Base-by-base conservation (phyloP, 2,329 filamentous ascomycete species). In the Calonectria hawksworthii region DNA sequence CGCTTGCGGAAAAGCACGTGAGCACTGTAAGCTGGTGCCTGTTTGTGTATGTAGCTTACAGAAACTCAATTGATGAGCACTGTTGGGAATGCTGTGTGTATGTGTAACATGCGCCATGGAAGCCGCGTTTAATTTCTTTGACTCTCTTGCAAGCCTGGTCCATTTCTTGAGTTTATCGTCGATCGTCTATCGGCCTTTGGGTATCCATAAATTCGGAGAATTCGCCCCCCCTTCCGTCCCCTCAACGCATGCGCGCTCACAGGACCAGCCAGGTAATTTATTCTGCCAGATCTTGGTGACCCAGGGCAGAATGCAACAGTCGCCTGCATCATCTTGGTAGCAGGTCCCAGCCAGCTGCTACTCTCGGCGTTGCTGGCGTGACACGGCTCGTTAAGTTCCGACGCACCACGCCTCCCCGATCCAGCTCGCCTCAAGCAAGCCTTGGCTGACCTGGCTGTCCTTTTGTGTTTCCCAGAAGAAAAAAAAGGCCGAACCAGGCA, bases 321-420 rank as follows among this genome's bases (percentile, higher is more conserved):
- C 41, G 50, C 75, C 47, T 76, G 73, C 76, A 68, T 70, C 50
- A 71, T 65, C 73, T 70, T 71, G 47, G 70, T 47, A 51, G 38
- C 50, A 78, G 74, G 67, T 52, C 36, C 34, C 56, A 13, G 56
- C 18, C n/a, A 41, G 38, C 34, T 41, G 32, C 56, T 28, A 74
- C 76, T 75, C 56, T 68, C 65, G 32, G 66, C 21, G 34, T 59
- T 50, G 38, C 71, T 52, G 47, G 44, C 65, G 69, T 65, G 61
- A 66, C 52, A 56, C 59, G 47, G 52, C 56, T 26, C 72, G 34
- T 72, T 63, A 56, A 72, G 51, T 68, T 41, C 52, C 41, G 36
- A 61, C 59, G 41, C 52, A 67, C 65, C 69, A 41, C 23, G 23
- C 23, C 41, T 44, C 56, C 51, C 56, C 56, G 56, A 63, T 63